Conservation (phyloP, 257 asterid genomes). For the Apocynum venetum region DNA sequence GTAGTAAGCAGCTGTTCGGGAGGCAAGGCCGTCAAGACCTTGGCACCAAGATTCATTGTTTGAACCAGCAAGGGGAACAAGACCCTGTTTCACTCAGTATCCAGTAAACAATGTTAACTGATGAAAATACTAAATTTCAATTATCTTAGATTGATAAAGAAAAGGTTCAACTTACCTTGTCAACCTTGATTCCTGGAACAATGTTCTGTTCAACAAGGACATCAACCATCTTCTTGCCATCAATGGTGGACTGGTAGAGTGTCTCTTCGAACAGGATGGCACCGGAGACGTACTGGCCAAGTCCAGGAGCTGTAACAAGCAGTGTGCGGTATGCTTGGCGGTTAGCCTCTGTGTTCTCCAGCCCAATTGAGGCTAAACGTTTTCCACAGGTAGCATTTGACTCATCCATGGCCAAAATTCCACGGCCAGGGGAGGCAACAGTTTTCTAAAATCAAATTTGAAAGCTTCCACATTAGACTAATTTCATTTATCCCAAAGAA, state of each 20-base stretch:
- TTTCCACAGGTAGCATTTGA: constrained; percentile 78
- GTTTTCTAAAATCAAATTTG: constrained; percentile 41
- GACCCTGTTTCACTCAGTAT: constrained; percentile 41
- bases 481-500: background rate
- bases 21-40: constrained; percentile 78
- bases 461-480: constrained; percentile 2
- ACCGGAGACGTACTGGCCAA: constrained; percentile 59
- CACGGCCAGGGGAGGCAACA: constrained; percentile 72
- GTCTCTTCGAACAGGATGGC: constrained; percentile 75
- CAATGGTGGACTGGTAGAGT: constrained; percentile 60
- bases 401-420: constrained; percentile 72
- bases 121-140: background rate
- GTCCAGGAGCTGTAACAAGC: constrained; percentile 60
- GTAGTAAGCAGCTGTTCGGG: constrained; percentile 78
- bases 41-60: constrained; percentile 82
- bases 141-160: background rate
- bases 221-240: constrained; percentile 69
- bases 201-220: constrained; percentile 59
- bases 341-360: constrained; percentile 70
- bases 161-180: constrained; percentile 38
- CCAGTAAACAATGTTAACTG: background rate
- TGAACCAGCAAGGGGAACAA: constrained; percentile 70
- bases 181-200: constrained; percentile 68
- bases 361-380: constrained; percentile 66
- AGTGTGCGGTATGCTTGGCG: constrained; percentile 67